A percentile compares a stretch with the other conserved stretches of the same genome.
These are phyloP conservation scores for Imleria badia DNA, from an alignment of 768 basidiomycete genomes.

Conservation along the genomic window DNA sequence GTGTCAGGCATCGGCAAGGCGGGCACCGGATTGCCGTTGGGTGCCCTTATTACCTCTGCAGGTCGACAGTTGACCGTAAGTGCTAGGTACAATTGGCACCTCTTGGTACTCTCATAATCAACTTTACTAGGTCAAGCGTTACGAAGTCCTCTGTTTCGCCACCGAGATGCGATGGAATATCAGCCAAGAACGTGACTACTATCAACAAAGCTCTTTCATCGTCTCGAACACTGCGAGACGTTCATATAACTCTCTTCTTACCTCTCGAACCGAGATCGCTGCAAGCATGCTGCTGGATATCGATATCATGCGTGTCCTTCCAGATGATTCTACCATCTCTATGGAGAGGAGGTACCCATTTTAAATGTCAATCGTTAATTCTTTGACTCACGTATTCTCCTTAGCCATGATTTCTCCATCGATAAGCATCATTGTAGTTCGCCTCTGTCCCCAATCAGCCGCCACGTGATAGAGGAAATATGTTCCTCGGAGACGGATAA, in stretches of 20 bases:
- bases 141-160: slow-evolving; percentile 33
- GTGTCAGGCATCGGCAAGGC: slow-evolving; percentile 25
- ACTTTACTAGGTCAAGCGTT: slow-evolving; percentile 20
- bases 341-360: slow-evolving; percentile 3
- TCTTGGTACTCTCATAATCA: not conserved
- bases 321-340: not conserved
- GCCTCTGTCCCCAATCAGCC: slow-evolving; percentile 21
- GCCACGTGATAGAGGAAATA: slow-evolving; percentile 17
- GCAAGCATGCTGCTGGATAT: slow-evolving; percentile 8
- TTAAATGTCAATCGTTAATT: not conserved
- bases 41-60: slow-evolving; percentile 24
- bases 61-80: slow-evolving; percentile 27
- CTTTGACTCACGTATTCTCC: not conserved
- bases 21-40: slow-evolving; percentile 25
- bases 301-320: slow-evolving; percentile 22
- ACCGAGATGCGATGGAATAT: slow-evolving; percentile 25
- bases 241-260: not conserved
- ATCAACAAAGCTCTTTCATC: slow-evolving; percentile 22
- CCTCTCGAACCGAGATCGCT: not conserved
- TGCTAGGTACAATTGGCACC: not conserved
- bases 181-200: not conserved
- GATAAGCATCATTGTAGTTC: slow-evolving; percentile 1
- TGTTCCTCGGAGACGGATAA: slow-evolving; percentile 5
- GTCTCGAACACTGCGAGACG: slow-evolving; percentile 5
- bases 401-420: not conserved